phyloP scores from a whole-genome alignment of 768 basidiomycete species.

The Suillus lakei region DNA sequence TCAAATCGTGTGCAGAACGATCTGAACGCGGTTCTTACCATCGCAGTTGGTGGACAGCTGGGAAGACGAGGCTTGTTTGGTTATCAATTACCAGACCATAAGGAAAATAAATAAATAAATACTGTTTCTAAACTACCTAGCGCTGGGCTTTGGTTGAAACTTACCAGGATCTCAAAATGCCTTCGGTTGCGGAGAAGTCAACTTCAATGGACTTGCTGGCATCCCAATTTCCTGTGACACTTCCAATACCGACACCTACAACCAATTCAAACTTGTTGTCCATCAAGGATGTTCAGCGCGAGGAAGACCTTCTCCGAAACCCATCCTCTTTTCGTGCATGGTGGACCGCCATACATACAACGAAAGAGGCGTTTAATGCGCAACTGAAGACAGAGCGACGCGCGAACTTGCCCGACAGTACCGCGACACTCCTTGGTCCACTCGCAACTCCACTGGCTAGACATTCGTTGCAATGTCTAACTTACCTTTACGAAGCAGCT shows the following conservation, averaged over 20 bases:
- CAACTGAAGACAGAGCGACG: constrained; percentile 60
- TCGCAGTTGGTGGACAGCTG: constrained; percentile 8
- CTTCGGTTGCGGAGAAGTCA: constrained; percentile 55
- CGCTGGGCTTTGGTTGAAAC: not conserved
- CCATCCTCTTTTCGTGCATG: constrained; percentile 91
- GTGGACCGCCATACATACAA: constrained; percentile 84
- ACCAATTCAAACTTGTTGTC: constrained; percentile 79
- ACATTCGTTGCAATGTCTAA: constrained; percentile 79
- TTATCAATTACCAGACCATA: not conserved
- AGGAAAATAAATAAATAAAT: constrained; percentile 4
- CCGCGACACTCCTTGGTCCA: constrained; percentile 71
- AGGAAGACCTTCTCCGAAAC: constrained; percentile 93
- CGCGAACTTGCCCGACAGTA: constrained; percentile 52
- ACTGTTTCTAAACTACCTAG: not conserved
- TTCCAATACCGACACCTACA: constrained; percentile 80
- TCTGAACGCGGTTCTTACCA: constrained; percentile 27
- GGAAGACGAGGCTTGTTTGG: not conserved
- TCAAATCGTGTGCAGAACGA: constrained; percentile 8
- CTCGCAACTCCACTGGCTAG: constrained; percentile 76
- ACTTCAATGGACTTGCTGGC: constrained; percentile 56
- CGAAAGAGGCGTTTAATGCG: constrained; percentile 66
- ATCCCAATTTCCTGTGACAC: constrained; percentile 79
- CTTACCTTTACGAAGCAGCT: constrained; percentile 94
- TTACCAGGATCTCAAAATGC: constrained; percentile 45
- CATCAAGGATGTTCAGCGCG: constrained; percentile 78